Base-by-base conservation (phyloP, 306 rosid species). In the Trichosanthes truncata region DNA sequence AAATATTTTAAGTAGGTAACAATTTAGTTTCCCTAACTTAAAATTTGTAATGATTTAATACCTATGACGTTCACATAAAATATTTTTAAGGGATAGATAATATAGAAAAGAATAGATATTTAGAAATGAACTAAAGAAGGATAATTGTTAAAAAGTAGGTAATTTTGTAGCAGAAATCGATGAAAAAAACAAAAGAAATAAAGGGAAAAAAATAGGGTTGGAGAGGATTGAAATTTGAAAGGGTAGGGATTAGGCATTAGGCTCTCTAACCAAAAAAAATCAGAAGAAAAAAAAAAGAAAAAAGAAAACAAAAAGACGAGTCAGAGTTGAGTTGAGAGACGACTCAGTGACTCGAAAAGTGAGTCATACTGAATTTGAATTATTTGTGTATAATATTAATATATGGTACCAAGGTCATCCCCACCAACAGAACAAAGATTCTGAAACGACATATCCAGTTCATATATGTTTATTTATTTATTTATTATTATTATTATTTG, bases 281-380 rank as follows among this genome's bases (percentile, higher is more conserved):
- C 40, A 61, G n/a, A 61, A 26, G n/a, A 17, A 33, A 15, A 62
- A 0, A 0, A 65, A 36, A 35, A 7, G 18, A 1, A 26, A 60
- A 3, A 35, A 65, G 0, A 0, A 35, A 65, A 0, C 0, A 35
- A 35, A 12, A 35, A 20, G 45, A 38, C 26, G 74, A 67, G 51
- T 66, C 48, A 66, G 29, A 66, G 74, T 67, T 67, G 74, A 67
- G 45, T 63, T 33, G 71, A 63, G 40, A 63, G 45, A 8, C 71
- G 71, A 63, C 23, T 61, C 74, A 67, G 51, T 67, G 43, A 63
- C 71, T 63, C 71, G 71, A 63, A 14, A 63, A 63, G 23, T 2
- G 51, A 40, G 74, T 17, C 49, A 66, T 57, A 3, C 31, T 21
- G 23, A 57, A 57, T 2, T 15, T 33, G 0, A 5, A 29, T 15